These are phyloP conservation scores for Penicillium sclerotiorum DNA, from an alignment of 2,329 filamentous ascomycete genomes.

Conservation along the genomic window DNA sequence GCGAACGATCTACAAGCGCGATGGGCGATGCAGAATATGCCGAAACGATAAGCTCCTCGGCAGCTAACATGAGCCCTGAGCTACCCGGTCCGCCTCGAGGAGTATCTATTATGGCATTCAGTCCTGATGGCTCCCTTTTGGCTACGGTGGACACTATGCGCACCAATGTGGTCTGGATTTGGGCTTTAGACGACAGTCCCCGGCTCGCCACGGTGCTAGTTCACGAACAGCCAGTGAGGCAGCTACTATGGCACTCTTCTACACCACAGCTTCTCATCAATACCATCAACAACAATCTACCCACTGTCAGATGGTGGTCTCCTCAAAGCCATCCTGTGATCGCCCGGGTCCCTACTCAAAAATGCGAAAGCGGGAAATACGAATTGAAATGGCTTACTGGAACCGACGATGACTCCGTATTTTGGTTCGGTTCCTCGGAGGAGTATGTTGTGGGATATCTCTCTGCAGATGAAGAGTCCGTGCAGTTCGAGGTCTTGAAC, in stretches of 20 bases:
- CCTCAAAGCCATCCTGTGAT: slow-evolving; percentile 32
- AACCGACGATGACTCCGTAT: slow-evolving; percentile 25
- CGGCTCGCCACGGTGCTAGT: slow-evolving; percentile 41
- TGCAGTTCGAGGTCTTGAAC: slow-evolving; percentile 33
- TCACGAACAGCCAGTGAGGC: slow-evolving; percentile 45
- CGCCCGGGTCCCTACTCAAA: slow-evolving; percentile 32
- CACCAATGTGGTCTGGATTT: slow-evolving; percentile 51
- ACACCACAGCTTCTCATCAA: slow-evolving; percentile 43
- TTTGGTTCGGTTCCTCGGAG: slow-evolving; percentile 41
- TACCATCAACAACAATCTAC: slow-evolving; percentile 35
- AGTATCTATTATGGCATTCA: slow-evolving; percentile 45
- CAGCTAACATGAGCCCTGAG: slow-evolving; percentile 34
- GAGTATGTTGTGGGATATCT: slow-evolving; percentile 39
- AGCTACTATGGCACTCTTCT: slow-evolving; percentile 44
- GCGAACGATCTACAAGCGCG: slow-evolving; percentile 32
- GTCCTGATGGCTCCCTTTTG: slow-evolving; percentile 37
- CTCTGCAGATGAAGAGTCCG: slow-evolving; percentile 20
- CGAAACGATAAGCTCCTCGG: slow-evolving; percentile 42
- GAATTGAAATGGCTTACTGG: slow-evolving; percentile 36
- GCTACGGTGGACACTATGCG: slow-evolving; percentile 44
- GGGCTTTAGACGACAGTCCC: slow-evolving; percentile 37
- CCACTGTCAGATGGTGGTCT: slow-evolving; percentile 39
- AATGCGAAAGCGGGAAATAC: slow-evolving; percentile 39
- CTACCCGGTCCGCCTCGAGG: slow-evolving; percentile 35
- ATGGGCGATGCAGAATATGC: slow-evolving; percentile 38